Percentiles rank a stretch among this genome's conserved stretches.
Conservation (phyloP, 106 monocot genomes). For the Gastrodia elata region DNA sequence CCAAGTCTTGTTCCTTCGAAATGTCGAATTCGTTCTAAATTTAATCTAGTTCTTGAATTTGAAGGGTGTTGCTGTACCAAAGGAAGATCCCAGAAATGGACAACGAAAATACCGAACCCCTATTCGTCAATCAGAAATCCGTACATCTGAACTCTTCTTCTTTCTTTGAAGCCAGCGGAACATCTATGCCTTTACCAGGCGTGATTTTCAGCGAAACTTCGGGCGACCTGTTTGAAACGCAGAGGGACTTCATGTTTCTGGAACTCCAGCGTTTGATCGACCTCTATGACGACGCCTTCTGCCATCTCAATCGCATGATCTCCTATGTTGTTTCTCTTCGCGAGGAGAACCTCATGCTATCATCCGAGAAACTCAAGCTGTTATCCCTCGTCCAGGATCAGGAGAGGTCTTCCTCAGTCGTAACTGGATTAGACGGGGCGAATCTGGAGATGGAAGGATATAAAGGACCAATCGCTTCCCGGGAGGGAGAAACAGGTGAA, state of each 20-base stretch:
- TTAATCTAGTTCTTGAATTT: background rate
- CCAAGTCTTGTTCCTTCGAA: background rate
- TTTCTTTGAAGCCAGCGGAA: background rate
- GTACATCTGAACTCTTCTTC: background rate
- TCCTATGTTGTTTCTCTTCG: constrained; percentile 36
- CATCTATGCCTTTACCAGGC: background rate
- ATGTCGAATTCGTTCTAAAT: background rate
- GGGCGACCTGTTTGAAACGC: constrained; percentile 18
- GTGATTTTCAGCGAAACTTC: background rate
- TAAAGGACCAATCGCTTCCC: background rate
- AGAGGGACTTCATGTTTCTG: constrained; percentile 21
- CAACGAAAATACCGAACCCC: background rate
- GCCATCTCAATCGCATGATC: constrained; percentile 16
- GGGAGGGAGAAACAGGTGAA: constrained; percentile 6
- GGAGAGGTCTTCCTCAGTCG: background rate
- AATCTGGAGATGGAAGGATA: background rate
- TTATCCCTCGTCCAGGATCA: constrained; percentile 24
- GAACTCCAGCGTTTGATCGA: constrained; percentile 33
- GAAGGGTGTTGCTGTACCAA: background rate
- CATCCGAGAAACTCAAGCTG: constrained; percentile 37
- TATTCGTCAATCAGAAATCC: background rate
- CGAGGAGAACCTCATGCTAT: constrained; percentile 34
- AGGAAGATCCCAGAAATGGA: background rate
- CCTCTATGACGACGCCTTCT: constrained; percentile 50
- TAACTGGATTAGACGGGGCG: background rate